Percentiles rank a stretch among this genome's conserved stretches.
Evolutionary conservation across 176 grass and related monocot genomes (phyloP).

Genomic region (Tuctoria greenei): DNA sequence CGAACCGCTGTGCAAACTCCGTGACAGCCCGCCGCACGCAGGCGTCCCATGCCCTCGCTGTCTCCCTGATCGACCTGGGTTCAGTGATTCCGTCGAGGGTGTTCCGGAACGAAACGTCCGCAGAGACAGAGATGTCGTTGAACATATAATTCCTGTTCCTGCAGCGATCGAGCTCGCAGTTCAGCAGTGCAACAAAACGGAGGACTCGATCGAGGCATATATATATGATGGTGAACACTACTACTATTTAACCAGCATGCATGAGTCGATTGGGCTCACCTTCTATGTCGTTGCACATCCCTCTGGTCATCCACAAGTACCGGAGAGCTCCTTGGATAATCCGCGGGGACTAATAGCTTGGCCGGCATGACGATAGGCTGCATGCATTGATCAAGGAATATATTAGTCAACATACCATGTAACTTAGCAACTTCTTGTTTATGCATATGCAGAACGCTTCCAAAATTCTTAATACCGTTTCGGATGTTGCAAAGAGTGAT

Average conservation of each 20-base stretch:
- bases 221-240: background rate
- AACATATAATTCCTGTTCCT: slow-evolving; percentile 16
- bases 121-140: background rate
- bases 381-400: background rate
- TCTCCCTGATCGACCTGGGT: slow-evolving; percentile 17
- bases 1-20: background rate
- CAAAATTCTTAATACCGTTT: background rate
- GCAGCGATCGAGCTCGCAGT: background rate
- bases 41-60: slow-evolving; percentile 6
- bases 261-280: background rate
- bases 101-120: background rate
- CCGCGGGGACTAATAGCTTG: slow-evolving; percentile 13
- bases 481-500: background rate
- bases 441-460: background rate
- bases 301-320: background rate
- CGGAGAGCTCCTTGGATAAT: slow-evolving; percentile 39
- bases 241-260: background rate
- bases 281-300: background rate
- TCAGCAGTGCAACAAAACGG: background rate
- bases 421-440: background rate
- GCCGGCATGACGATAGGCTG: background rate
- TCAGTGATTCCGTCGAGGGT: background rate
- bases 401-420: too few relatives aligned
- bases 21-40: background rate
- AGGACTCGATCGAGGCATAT: too few relatives aligned